Conservation (phyloP, 1,139 yeast genomes). For the Pichia sp. region DNA sequence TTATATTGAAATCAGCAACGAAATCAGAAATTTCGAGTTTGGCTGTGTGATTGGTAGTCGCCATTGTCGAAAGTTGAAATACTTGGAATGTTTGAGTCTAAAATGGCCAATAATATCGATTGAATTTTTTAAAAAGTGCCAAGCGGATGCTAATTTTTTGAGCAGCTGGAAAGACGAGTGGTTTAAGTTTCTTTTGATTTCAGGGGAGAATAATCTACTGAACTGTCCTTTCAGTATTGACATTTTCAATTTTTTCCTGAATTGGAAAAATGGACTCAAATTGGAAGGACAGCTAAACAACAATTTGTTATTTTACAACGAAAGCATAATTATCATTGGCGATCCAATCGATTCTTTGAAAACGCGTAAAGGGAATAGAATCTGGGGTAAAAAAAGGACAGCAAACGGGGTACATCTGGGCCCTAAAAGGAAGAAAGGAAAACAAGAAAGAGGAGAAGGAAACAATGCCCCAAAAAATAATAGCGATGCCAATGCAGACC, state of each 20-base stretch:
- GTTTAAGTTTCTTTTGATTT: slow-evolving; percentile 56
- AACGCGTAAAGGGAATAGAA: too few relatives aligned
- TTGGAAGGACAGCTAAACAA: slow-evolving; percentile 33
- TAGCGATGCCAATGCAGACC: background rate
- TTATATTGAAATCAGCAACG: slow-evolving; percentile 1
- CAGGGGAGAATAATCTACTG: slow-evolving; percentile 47
- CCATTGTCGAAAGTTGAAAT: slow-evolving; percentile 62
- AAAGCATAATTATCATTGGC: slow-evolving; percentile 26
- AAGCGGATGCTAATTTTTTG: slow-evolving; percentile 22
- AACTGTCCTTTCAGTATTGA: slow-evolving; percentile 33
- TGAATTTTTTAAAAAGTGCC: slow-evolving; percentile 49
- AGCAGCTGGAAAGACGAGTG: slow-evolving; percentile 29
- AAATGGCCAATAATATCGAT: slow-evolving; percentile 84
- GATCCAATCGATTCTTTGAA: background rate
- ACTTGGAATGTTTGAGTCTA: slow-evolving; percentile 73
- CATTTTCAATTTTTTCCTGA: slow-evolving; percentile 29
- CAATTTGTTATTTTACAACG: slow-evolving; percentile 31
- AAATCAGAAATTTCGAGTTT: slow-evolving; percentile 32
- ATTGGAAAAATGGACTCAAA: slow-evolving; percentile 8
- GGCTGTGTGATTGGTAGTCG: slow-evolving; percentile 58
- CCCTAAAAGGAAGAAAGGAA: background rate
- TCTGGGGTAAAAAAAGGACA: background rate
- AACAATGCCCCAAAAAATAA: background rate
- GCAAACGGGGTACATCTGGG: background rate
- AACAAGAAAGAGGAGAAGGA: background rate